These are phyloP conservation scores for Tetraselmis striata DNA, from an alignment of 139 green algal genomes.

Conservation along the genomic window DNA sequence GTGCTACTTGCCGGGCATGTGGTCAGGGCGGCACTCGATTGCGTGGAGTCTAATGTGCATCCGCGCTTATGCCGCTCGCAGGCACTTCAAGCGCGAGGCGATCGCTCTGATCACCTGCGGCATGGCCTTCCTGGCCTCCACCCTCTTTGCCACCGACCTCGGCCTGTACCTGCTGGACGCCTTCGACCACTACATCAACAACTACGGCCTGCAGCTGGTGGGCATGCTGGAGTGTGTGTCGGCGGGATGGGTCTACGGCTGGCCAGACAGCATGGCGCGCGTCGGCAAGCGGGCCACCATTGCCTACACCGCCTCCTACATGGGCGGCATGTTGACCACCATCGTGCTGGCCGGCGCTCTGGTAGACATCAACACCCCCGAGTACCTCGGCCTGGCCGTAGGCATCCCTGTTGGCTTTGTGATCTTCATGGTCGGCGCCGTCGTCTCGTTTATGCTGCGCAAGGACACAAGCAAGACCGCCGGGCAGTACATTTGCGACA, in stretches of 20 bases:
- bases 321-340: not conserved
- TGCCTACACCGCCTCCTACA: not conserved
- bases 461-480: not conserved
- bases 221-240: not conserved
- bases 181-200: slow-evolving; percentile 15
- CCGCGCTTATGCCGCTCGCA: too few species aligned
- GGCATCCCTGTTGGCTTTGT: slow-evolving; percentile 9
- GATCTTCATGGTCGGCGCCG: not conserved
- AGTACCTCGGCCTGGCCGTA: not conserved
- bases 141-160: slow-evolving; percentile 6
- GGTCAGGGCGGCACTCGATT: too few species aligned
- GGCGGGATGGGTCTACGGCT: slow-evolving; percentile 2
- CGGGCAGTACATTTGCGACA: not conserved
- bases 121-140: slow-evolving; percentile 1
- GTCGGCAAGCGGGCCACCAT: not conserved
- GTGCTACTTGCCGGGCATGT: too few species aligned
- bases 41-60: too few species aligned
- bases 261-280: not conserved
- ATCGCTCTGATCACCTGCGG: not conserved
- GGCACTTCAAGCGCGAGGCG: slow-evolving; percentile 9
- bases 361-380: not conserved
- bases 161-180: slow-evolving; percentile 2
- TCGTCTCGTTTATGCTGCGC: not conserved
- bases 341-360: not conserved
- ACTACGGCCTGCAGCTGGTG: slow-evolving; percentile 3